phyloP scores from a whole-genome alignment of 495 filamentous ascomycete genomes.

The Tuber borchii region DNA sequence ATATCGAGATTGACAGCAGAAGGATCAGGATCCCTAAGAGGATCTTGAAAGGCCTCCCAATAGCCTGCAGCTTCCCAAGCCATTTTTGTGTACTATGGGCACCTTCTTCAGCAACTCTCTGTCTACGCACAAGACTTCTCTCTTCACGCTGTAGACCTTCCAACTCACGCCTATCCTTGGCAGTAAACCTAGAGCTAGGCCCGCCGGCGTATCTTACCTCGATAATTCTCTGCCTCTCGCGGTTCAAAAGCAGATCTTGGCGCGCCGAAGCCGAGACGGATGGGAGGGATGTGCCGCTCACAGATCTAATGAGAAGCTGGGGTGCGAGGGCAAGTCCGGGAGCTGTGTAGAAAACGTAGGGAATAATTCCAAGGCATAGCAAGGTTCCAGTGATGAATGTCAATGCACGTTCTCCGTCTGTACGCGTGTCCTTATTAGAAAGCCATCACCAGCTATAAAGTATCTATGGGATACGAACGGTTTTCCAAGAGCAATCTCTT shows the following conservation, averaged over 20 bases:
- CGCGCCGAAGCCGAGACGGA: slow-evolving; percentile 66
- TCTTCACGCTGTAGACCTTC: slow-evolving; percentile 84
- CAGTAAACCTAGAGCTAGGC: slow-evolving; percentile 58
- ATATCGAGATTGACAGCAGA: slow-evolving; percentile 62
- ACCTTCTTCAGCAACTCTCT: slow-evolving; percentile 74
- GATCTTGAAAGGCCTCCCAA: slow-evolving; percentile 77
- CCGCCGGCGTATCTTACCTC: slow-evolving; percentile 78
- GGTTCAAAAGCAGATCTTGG: slow-evolving; percentile 72
- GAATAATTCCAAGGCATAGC: slow-evolving; percentile 71
- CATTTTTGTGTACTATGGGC: slow-evolving; percentile 59
- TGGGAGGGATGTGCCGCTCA: slow-evolving; percentile 71
- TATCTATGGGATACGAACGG: slow-evolving; percentile 49
- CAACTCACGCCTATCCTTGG: slow-evolving; percentile 80
- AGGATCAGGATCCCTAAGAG: slow-evolving; percentile 74
- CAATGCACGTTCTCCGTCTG: slow-evolving; percentile 82
- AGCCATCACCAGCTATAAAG: slow-evolving; percentile 7
- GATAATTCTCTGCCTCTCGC: slow-evolving; percentile 83
- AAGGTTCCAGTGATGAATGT: slow-evolving; percentile 82
- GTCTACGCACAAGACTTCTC: slow-evolving; percentile 79
- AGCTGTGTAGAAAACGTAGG: slow-evolving; percentile 84
- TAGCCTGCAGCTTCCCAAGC: slow-evolving; percentile 70
- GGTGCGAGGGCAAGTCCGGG: slow-evolving; percentile 84
- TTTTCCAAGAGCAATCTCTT: slow-evolving; percentile 75
- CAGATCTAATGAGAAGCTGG: slow-evolving; percentile 80
- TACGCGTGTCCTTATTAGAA: neutral